Evolutionary conservation across 2,329 filamentous ascomycete genomes (phyloP).

Genomic region (Nothophoma quercina): DNA sequence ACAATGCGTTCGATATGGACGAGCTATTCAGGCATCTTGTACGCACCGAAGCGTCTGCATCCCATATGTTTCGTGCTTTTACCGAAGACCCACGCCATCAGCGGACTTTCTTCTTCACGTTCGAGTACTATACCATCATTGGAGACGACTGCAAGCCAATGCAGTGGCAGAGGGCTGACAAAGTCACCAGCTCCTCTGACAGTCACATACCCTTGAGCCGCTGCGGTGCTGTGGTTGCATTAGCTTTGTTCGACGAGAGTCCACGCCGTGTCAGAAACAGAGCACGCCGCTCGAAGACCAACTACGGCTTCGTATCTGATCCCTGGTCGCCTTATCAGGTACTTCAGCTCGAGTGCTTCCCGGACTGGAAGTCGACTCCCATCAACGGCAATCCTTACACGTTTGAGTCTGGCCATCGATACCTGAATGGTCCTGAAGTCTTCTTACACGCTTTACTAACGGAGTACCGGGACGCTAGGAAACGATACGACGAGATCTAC

Average conservation of each 20-base stretch:
- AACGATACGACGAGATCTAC: slow-evolving; percentile 65
- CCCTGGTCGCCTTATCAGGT: slow-evolving; percentile 69
- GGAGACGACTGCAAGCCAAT: slow-evolving; percentile 64
- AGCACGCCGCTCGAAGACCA: slow-evolving; percentile 56
- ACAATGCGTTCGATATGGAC: slow-evolving; percentile 67
- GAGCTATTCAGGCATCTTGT: slow-evolving; percentile 65
- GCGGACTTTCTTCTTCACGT: slow-evolving; percentile 67
- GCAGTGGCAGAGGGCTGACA: slow-evolving; percentile 67
- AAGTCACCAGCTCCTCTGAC: slow-evolving; percentile 48
- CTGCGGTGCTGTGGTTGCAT: slow-evolving; percentile 66
- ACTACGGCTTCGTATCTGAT: slow-evolving; percentile 63
- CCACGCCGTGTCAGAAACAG: slow-evolving; percentile 60
- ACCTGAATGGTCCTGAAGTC: slow-evolving; percentile 67
- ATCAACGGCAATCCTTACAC: slow-evolving; percentile 58
- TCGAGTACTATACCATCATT: slow-evolving; percentile 71
- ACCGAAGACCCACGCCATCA: slow-evolving; percentile 57
- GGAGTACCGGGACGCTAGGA: slow-evolving; percentile 68
- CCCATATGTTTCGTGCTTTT: slow-evolving; percentile 62
- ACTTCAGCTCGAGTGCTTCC: slow-evolving; percentile 38
- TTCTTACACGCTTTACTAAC: slow-evolving; percentile 66
- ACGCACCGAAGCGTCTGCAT: slow-evolving; percentile 53
- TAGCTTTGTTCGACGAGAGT: slow-evolving; percentile 63
- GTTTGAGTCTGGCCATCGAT: slow-evolving; percentile 64
- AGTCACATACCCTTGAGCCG: slow-evolving; percentile 67
- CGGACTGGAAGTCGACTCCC: slow-evolving; percentile 59